phyloP scores from a whole-genome alignment of 2,329 filamentous ascomycete species.

The Neobulgaria alba region DNA sequence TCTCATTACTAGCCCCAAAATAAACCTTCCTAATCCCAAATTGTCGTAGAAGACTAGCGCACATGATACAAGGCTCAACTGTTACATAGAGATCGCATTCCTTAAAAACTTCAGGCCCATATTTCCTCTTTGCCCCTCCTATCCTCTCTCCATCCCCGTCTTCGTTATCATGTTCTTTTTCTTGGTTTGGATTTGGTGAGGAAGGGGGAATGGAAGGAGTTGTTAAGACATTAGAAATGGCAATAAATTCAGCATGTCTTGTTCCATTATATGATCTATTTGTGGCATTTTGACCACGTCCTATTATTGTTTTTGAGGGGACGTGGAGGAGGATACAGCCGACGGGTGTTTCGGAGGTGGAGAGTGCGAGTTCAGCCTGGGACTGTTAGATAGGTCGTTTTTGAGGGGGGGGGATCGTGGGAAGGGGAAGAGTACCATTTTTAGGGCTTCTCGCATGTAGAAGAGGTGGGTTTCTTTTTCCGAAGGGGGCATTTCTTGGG shows the following conservation, averaged over 20 bases:
- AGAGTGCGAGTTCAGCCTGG: slow-evolving; percentile 77
- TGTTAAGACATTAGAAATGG: slow-evolving; percentile 56
- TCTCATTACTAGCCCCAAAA: slow-evolving; percentile 92
- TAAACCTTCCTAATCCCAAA: slow-evolving; percentile 83
- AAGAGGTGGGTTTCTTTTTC: slow-evolving; percentile 38
- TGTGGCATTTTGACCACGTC: slow-evolving; percentile 92
- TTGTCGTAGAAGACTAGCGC: slow-evolving; percentile 83
- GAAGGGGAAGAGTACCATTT: slow-evolving; percentile 54
- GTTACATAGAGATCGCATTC: slow-evolving; percentile 85
- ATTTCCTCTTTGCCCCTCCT: neutral
- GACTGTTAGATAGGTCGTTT: neutral
- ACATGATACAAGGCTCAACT: slow-evolving; percentile 98
- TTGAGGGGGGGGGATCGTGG: slow-evolving; percentile 1
- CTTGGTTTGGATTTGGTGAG: slow-evolving; percentile 15
- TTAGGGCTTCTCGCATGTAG: slow-evolving; percentile 80
- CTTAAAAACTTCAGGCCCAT: slow-evolving; percentile 51
- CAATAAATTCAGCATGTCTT: slow-evolving; percentile 91
- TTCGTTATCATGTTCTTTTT: no score
- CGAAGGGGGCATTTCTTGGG: no score
- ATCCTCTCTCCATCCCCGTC: no score
- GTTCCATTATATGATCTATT: slow-evolving; percentile 88
- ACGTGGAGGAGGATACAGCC: slow-evolving; percentile 87
- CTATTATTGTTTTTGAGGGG: slow-evolving; percentile 71
- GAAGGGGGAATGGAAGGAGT: slow-evolving; percentile 33
- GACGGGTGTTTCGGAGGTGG: slow-evolving; percentile 86